Evolutionary conservation across 768 basidiomycete genomes (phyloP).

Genomic region (Boletus subcaerulescens): DNA sequence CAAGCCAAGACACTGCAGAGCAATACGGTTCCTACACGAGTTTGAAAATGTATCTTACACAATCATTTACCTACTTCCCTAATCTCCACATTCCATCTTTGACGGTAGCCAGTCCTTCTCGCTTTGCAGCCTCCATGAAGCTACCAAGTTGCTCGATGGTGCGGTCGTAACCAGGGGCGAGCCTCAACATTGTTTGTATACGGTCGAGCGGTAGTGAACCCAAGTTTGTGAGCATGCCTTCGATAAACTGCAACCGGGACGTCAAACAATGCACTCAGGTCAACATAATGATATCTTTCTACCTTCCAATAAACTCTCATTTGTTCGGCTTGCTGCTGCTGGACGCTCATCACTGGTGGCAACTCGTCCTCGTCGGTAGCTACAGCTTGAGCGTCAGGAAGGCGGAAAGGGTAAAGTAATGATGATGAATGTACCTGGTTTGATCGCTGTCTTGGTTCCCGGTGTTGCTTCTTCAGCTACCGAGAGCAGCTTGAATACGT

Average conservation of each 20-base stretch:
- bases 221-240: slow-evolving; percentile 89
- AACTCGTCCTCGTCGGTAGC: slow-evolving; percentile 44
- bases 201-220: slow-evolving; percentile 70
- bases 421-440: slow-evolving; percentile 20
- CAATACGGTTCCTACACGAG: background rate
- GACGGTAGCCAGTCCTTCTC: slow-evolving; percentile 70
- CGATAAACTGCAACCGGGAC: slow-evolving; percentile 60
- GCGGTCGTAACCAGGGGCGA: slow-evolving; percentile 80
- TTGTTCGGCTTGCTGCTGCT: slow-evolving; percentile 80
- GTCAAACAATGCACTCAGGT: background rate
- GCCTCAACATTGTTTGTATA: slow-evolving; percentile 87
- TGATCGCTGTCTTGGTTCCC: slow-evolving; percentile 20
- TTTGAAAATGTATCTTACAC: background rate
- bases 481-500: slow-evolving; percentile 65
- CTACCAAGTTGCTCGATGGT: slow-evolving; percentile 71
- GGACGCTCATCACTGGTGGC: slow-evolving; percentile 50
- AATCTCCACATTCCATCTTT: slow-evolving; percentile 73
- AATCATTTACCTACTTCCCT: slow-evolving; percentile 16
- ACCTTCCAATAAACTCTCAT: slow-evolving; percentile 91
- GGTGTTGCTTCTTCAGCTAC: slow-evolving; percentile 46
- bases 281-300: background rate
- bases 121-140: slow-evolving; percentile 79
- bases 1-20: background rate
- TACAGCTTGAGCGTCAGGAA: background rate
- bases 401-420: background rate